Percentiles rank a stretch among this genome's conserved stretches.
Conservation (phyloP, 2,329 filamentous ascomycete species). For the Clonostachys chloroleuca region DNA sequence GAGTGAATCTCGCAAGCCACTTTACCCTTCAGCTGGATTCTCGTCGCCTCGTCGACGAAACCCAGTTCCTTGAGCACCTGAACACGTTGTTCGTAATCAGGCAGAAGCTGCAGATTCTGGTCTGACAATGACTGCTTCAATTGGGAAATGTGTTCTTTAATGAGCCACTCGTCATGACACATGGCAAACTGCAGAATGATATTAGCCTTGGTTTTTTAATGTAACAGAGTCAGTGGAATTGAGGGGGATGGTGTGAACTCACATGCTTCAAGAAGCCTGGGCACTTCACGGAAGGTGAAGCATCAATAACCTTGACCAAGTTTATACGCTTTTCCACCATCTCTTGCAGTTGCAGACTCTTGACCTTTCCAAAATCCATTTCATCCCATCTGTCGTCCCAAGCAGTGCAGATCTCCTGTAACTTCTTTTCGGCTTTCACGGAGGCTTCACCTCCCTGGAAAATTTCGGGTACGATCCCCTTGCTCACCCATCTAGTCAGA, state of each 20-base stretch:
- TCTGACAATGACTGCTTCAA: slow-evolving; percentile 88
- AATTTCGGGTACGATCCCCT: slow-evolving; percentile 55
- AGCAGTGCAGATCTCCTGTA: slow-evolving; percentile 63
- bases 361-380: slow-evolving; percentile 75
- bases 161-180: slow-evolving; percentile 94
- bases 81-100: slow-evolving; percentile 94
- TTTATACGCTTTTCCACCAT: slow-evolving; percentile 68
- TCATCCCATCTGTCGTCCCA: slow-evolving; percentile 85
- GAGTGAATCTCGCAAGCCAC: slow-evolving; percentile 98
- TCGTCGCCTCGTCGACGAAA: slow-evolving; percentile 82
- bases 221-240: not conserved
- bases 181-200: slow-evolving; percentile 73
- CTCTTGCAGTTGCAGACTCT: slow-evolving; percentile 77
- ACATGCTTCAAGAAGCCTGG: slow-evolving; percentile 83
- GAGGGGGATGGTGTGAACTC: slow-evolving; percentile 29
- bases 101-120: slow-evolving; percentile 90
- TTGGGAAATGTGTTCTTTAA: slow-evolving; percentile 87
- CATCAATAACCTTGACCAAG: slow-evolving; percentile 58
- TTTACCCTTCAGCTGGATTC: slow-evolving; percentile 95
- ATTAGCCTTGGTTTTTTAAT: not conserved
- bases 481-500: slow-evolving; percentile 65
- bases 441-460: slow-evolving; percentile 47
- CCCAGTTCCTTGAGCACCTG: slow-evolving; percentile 85
- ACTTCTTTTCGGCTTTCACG: slow-evolving; percentile 57
- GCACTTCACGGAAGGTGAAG: slow-evolving; percentile 64